Base-by-base conservation (phyloP, 495 filamentous ascomycete genomes). In the Neurospora discreta region DNA sequence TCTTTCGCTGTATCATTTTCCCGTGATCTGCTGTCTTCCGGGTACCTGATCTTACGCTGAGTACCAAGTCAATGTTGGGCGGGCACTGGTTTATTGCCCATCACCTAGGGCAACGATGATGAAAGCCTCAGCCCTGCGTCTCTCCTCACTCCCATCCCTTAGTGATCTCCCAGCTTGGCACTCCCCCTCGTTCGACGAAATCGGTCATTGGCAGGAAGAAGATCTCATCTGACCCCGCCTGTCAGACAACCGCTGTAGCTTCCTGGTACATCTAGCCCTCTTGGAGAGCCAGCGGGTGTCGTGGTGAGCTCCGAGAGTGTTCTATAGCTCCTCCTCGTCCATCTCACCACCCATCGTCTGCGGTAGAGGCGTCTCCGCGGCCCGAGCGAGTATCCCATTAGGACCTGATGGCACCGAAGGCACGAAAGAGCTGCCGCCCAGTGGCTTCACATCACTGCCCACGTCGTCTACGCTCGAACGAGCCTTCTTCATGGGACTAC, bases 401-500 rank as follows among this genome's bases (percentile, higher is more conserved):
- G 33, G 52, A 65, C 52, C 33, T 10, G 52, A 65, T 5, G 52
- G 52, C 13, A 65, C 26, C 1, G 52, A 3, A 18, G 52, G 52
- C 15, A 65, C 52, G 7, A 65, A 18, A 9, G 52, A 65, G 52
- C 52, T 65, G 52, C 52, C 52, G 26, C 52, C 26, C 5, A 33
- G 52, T 8, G 26, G 52, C 52, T 65, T 65, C 1, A 52, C 39
- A 5, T 71, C 73, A 30, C 58, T 75, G 70, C 70, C 73, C n/a
- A 75, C 71, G 68, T 73, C 78, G 44, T 77, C 78, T 39, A 94
- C 82, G 78, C 90, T 93, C 5, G 90, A 88, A 20, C 93, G 84
- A 26, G 93, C 90, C 79, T 92, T 94, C 82, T 97, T 97, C 78
- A 94, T 82, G 16, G 93, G 93, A 73, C 91, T 94, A 23, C 91